Evolutionary conservation across 495 filamentous ascomycete species (phyloP).

Genomic region (Physcia stellaris): DNA sequence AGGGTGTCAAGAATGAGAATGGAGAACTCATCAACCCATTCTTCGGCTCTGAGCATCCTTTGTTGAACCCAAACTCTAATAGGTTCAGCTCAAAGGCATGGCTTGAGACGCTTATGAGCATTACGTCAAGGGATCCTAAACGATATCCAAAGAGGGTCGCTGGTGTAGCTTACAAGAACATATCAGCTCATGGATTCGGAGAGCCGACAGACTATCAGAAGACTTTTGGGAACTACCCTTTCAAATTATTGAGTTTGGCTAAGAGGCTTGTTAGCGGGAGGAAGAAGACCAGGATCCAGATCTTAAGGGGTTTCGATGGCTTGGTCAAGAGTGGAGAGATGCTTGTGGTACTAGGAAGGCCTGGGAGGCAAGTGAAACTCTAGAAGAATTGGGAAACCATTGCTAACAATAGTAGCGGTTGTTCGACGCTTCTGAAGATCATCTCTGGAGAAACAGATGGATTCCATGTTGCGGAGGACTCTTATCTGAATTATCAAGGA

Average conservation of each 20-base stretch:
- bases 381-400: too few species aligned
- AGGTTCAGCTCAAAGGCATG: too few species aligned
- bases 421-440: conserved; percentile 67
- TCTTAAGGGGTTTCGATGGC: conserved; percentile 63
- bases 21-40: not conserved
- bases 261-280: conserved; percentile 25
- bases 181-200: conserved; percentile 68
- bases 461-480: conserved; percentile 47
- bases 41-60: not conserved
- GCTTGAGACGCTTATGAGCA: too few species aligned
- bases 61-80: too few species aligned
- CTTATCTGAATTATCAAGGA: conserved; percentile 65
- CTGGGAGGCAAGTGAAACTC: too few species aligned
- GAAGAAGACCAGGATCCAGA: conserved; percentile 53
- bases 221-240: conserved; percentile 18
- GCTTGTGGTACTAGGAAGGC: conserved; percentile 64
- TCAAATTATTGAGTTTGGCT: conserved; percentile 28
- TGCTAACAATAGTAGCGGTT: too few species aligned
- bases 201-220: conserved; percentile 72
- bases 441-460: conserved; percentile 67
- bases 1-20: not conserved
- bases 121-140: conserved; percentile 30
- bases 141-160: conserved; percentile 27
- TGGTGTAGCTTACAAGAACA: conserved; percentile 40
- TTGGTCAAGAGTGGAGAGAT: conserved; percentile 64